Evolutionary conservation across 495 filamentous ascomycete genomes (phyloP), one percentile per base, ranked within the genome.

Genomic region (Penicillium chermesinum): DNA sequence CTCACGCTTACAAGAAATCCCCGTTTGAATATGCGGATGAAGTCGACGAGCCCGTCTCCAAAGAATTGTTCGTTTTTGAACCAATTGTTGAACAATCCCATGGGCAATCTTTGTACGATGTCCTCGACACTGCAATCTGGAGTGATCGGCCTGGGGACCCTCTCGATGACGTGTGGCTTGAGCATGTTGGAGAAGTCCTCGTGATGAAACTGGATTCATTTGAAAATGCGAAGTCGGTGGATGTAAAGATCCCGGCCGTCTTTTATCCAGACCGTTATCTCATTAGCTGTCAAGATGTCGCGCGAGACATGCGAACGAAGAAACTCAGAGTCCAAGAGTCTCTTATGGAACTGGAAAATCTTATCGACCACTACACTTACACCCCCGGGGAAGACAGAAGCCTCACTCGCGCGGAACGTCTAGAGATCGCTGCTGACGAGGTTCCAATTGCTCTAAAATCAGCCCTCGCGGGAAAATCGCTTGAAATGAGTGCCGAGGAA

Each of bases 181-280:
- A 76, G 37, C 59, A 73, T 20, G 63, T 86, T 39, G 76, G 80
- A 0, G 84, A 91, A n/a, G 76, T 96, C 12, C 50, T 95, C 33
- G 78, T 76, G 4, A 71, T 88, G 49, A 78, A 76, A 38, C 53
- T 88, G 5, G 69, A 72, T 18, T 71, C 73, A 19, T 54, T 69
- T 0, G 70, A 75, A 1, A 55, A 69, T 7, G 67, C 67, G 21
- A 71, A 75, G 9, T 68, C 73, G 3, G 63, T 80, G 20, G 76
- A 78, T 37, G 67, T 91, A 36, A 79, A 84, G 12, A 77, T 91
- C 15, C 88, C 89, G 22, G 67, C 78, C 13, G 72, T 80, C 0
- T 82, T 89, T 54, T 94, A 91, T 56, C 76, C 83, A 7, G 89
- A 95, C 62, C 77, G 89, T 30, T 96, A 95, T 63, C 63, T 89